These are phyloP conservation scores for Dichotomocladium elegans DNA, from an alignment of 371 early-diverging fungal genomes.

Conservation along the genomic window DNA sequence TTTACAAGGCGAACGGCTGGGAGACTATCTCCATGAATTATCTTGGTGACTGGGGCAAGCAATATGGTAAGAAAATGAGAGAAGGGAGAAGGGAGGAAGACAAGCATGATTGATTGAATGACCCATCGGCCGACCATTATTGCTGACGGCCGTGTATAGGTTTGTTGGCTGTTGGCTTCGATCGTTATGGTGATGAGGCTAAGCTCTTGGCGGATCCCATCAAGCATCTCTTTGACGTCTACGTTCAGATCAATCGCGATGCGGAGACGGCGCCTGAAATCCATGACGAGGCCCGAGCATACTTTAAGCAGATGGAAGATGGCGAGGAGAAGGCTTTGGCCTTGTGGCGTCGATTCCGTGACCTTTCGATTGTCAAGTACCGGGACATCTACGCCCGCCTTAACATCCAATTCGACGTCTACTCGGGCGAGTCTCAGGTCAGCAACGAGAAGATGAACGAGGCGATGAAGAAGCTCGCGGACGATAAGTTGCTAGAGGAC, in stretches of 20 bases:
- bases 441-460: constrained; percentile 72
- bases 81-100: background rate
- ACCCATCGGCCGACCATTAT: background rate
- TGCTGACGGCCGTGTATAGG: constrained; percentile 28
- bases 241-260: constrained; percentile 87
- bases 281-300: constrained; percentile 90
- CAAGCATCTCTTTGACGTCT: constrained; percentile 93
- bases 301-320: constrained; percentile 98
- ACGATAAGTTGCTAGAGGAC: constrained; percentile 67
- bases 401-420: constrained; percentile 95
- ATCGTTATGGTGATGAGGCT: constrained; percentile 78
- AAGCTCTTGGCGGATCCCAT: constrained; percentile 83
- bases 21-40: constrained; percentile 95
- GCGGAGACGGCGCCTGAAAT: constrained; percentile 70
- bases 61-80: constrained; percentile 70
- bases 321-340: constrained; percentile 84
- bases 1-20: constrained; percentile 83
- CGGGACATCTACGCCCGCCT: constrained; percentile 91
- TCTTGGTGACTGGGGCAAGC: constrained; percentile 99
- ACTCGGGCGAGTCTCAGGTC: constrained; percentile 98
- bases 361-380: constrained; percentile 94
- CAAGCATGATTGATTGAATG: no score
- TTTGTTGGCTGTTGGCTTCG: constrained; percentile 91
- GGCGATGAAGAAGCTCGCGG: constrained; percentile 74
- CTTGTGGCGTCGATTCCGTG: constrained; percentile 93